These are phyloP conservation scores for Cladochytrium replicatum DNA, from an alignment of 192 early-diverging fungal genomes.

Conservation along the genomic window DNA sequence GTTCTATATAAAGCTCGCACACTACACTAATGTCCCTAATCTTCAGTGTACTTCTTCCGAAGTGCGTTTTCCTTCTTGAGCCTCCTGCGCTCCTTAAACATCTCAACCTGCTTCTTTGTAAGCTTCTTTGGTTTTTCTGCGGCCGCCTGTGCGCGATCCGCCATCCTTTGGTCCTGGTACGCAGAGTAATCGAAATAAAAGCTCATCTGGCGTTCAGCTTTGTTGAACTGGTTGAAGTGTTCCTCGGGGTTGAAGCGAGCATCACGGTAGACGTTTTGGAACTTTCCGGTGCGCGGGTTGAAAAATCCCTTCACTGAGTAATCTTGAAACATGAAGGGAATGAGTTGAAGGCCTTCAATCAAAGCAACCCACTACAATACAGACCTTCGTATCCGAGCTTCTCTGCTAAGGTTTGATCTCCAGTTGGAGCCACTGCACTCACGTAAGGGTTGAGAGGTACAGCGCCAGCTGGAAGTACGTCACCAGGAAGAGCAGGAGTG, in stretches of 20 bases:
- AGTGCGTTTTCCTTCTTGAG: conserved; percentile 11
- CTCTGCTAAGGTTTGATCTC: conserved; percentile 9
- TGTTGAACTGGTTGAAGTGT: conserved; percentile 9
- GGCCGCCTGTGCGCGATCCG: neutral
- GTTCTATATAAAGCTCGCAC: too few species aligned
- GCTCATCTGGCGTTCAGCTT: conserved; percentile 18
- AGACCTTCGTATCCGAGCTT: conserved; percentile 5
- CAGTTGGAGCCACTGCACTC: too few species aligned
- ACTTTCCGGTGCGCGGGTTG: conserved; percentile 14
- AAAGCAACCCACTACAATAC: neutral
- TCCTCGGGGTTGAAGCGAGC: neutral
- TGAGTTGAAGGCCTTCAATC: neutral
- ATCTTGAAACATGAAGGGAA: conserved; percentile 1
- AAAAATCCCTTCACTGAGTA: conserved; percentile 6
- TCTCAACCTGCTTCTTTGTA: conserved; percentile 15
- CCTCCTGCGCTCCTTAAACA: conserved; percentile 16
- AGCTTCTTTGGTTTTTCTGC: neutral
- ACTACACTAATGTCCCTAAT: too few species aligned
- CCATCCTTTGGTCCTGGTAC: conserved; percentile 11
- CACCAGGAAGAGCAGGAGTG: too few species aligned
- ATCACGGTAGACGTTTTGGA: conserved; percentile 1
- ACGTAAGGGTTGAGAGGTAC: neutral
- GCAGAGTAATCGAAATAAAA: conserved; percentile 11
- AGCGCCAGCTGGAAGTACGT: neutral
- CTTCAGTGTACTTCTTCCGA: conserved; percentile 10